A percentile compares a stretch with the other conserved stretches of the same genome.
phyloP scores from a whole-genome alignment of 1,139 yeast genomes.

The Suhomyces ambrosiae region DNA sequence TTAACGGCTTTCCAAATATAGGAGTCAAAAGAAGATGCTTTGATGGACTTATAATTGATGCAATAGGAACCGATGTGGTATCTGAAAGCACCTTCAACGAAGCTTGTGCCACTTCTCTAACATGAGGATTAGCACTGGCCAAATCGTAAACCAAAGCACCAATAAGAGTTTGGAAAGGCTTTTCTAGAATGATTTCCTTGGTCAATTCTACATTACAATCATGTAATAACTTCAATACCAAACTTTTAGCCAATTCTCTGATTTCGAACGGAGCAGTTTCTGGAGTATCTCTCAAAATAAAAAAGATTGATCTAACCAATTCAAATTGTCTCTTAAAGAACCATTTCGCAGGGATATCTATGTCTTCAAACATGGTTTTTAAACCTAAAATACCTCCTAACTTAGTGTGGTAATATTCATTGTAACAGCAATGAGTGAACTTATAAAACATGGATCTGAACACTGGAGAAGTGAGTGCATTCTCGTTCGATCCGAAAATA shows the following conservation, averaged over 20 bases:
- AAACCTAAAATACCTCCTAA: conserved; percentile 90
- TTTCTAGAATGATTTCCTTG: conserved; percentile 61
- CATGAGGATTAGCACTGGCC: conserved; percentile 83
- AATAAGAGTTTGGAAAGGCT: conserved; percentile 80
- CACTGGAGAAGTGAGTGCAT: conserved; percentile 71
- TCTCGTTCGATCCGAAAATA: conserved; percentile 67
- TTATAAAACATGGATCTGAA: conserved; percentile 77
- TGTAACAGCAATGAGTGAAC: conserved; percentile 89
- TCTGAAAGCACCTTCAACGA: conserved; percentile 70
- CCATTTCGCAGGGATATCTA: conserved; percentile 71
- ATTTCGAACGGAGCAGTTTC: conserved; percentile 84
- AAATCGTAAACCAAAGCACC: conserved; percentile 90
- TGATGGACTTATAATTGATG: conserved; percentile 79
- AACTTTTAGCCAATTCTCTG: conserved; percentile 65
- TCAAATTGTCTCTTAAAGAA: conserved; percentile 80
- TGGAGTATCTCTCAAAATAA: conserved; percentile 89
- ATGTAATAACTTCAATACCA: conserved; percentile 63
- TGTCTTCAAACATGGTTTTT: conserved; percentile 66
- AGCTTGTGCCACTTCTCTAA: conserved; percentile 78
- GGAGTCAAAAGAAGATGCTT: conserved; percentile 84
- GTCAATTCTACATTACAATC: conserved; percentile 65
- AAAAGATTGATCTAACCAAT: conserved; percentile 80
- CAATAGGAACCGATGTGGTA: conserved; percentile 66
- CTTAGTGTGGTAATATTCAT: conserved; percentile 81
- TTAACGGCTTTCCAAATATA: conserved; percentile 91